Evolutionary conservation across 345 rosid genomes (phyloP).

Genomic region (Excoecaria cochinchinensis): DNA sequence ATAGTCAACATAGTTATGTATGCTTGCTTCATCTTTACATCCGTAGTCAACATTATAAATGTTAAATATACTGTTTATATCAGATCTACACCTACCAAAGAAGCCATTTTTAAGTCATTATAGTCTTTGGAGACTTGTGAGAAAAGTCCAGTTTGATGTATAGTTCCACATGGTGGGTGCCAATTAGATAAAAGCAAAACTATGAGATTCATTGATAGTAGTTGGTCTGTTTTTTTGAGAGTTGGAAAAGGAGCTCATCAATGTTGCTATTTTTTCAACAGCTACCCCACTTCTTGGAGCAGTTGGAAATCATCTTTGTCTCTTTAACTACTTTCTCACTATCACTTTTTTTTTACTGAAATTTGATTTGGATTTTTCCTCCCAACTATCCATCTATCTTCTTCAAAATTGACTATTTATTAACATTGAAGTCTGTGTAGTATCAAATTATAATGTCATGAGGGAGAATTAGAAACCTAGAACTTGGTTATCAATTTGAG

Average conservation of each 20-base stretch:
- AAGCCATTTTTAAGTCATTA: conserved; percentile 12
- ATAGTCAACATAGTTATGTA: conserved; percentile 19
- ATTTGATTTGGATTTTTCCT: neutral
- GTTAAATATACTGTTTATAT: conserved; percentile 6
- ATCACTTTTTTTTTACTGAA: conserved; percentile 10
- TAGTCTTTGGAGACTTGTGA: conserved; percentile 22
- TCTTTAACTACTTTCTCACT: conserved; percentile 28
- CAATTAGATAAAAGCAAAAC: neutral
- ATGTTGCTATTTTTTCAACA: conserved; percentile 39
- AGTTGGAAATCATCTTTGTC: conserved; percentile 40
- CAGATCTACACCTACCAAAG: conserved; percentile 28
- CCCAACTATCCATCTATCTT: neutral
- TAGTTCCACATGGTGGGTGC: conserved; percentile 13
- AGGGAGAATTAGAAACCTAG: conserved; percentile 2
- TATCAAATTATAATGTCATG: neutral
- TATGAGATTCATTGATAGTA: conserved; percentile 38
- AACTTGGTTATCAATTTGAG: conserved; percentile 11
- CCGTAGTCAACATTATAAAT: conserved; percentile 19
- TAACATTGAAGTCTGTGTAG: neutral
- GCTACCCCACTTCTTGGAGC: conserved; percentile 40
- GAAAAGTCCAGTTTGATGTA: conserved; percentile 28
- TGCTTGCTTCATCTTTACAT: conserved; percentile 12
- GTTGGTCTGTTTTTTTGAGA: conserved; percentile 37
- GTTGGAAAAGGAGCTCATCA: conserved; percentile 55
- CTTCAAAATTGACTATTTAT: neutral